Percentiles rank a stretch among this genome's conserved stretches.
phyloP scores from a whole-genome alignment of 192 early-diverging fungal species.

The Pecoramyces ruminantium region DNA sequence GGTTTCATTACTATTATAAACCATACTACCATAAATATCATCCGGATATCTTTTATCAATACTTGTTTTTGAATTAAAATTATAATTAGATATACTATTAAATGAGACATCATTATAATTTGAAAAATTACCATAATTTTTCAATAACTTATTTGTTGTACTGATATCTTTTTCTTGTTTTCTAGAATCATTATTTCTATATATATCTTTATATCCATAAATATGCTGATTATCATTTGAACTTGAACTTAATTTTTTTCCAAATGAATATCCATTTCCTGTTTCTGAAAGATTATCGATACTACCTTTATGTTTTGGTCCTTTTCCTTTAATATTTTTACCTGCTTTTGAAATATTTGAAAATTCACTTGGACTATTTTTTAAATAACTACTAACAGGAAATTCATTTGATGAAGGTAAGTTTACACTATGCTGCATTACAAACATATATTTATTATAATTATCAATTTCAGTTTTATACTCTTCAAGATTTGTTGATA shows the following conservation, averaged over 20 bases:
- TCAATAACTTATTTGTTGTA: background rate
- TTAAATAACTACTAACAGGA: background rate
- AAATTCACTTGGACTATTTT: background rate
- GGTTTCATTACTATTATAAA: too few species aligned
- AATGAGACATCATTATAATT: background rate
- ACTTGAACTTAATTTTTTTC: background rate
- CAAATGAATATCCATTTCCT: background rate
- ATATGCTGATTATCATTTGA: background rate
- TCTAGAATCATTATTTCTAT: background rate
- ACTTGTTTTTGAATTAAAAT: background rate
- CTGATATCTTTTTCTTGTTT: background rate
- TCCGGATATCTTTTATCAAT: background rate
- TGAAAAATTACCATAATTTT: background rate
- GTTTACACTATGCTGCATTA: background rate
- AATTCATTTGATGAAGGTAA: background rate
- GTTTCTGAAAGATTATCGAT: background rate
- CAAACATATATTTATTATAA: background rate
- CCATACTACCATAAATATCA: too few species aligned
- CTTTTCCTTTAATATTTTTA: background rate
- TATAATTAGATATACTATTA: background rate
- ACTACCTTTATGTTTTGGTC: background rate
- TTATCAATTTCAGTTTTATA: background rate
- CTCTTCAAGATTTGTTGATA: background rate
- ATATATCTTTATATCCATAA: background rate
- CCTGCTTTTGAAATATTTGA: background rate